phyloP scores from a whole-genome alignment of 441 rosid species.

The Hura crepitans region DNA sequence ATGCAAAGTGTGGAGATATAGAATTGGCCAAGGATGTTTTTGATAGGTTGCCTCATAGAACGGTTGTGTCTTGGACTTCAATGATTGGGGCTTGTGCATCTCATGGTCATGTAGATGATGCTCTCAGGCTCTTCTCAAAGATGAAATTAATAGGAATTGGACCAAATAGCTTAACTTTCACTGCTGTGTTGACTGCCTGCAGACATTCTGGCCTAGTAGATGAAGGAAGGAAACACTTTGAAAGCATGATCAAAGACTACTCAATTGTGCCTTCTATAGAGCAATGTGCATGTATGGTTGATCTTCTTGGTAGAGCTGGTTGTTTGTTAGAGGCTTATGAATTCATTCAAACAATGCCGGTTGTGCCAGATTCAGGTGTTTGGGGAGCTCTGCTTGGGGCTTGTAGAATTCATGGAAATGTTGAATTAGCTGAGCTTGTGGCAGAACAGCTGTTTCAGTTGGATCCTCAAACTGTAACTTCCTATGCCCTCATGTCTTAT shows the following conservation, averaged over 20 bases:
- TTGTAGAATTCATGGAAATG: conserved; percentile 58
- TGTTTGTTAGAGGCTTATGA: conserved; percentile 45
- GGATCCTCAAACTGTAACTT: conserved; percentile 46
- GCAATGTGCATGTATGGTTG: conserved; percentile 43
- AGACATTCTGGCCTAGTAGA: conserved; percentile 20
- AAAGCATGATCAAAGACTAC: not conserved
- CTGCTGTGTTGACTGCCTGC: conserved; percentile 23
- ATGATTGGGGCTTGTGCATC: conserved; percentile 13
- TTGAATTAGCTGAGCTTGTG: conserved; percentile 37
- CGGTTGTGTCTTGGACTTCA: conserved; percentile 15
- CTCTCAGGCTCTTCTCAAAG: conserved; percentile 12
- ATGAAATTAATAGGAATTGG: conserved; percentile 17
- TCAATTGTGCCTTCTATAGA: conserved; percentile 10
- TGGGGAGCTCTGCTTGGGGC: conserved; percentile 73
- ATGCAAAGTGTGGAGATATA: conserved; percentile 4
- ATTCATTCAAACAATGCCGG: conserved; percentile 48
- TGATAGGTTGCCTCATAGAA: conserved; percentile 7
- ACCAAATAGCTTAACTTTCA: conserved; percentile 19
- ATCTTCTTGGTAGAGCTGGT: conserved; percentile 44
- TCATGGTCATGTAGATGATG: conserved; percentile 13
- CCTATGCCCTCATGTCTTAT: conserved; percentile 60
- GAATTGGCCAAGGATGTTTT: conserved; percentile 12
- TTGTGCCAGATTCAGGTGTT: conserved; percentile 44
- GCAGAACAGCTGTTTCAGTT: conserved; percentile 33
- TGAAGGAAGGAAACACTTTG: conserved; percentile 7